These are phyloP conservation scores for Halophytophthora polymorphica DNA, from an alignment of 352 stramenopile species.

Conservation along the genomic window DNA sequence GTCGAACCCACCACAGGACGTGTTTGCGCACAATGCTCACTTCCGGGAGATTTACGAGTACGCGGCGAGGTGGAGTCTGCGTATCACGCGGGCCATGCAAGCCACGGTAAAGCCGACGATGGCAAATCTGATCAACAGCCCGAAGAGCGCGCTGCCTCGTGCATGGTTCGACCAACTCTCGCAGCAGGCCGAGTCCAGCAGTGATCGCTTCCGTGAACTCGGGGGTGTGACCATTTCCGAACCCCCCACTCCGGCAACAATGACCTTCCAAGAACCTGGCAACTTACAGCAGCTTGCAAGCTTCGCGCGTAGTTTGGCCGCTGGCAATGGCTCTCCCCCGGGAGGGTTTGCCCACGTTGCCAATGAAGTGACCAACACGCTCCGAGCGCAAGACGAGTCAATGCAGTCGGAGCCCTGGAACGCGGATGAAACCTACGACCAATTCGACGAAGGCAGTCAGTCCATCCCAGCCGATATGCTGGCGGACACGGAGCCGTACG, in stretches of 20 bases:
- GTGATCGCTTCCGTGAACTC: slow-evolving; percentile 42
- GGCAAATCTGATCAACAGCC: slow-evolving; percentile 58
- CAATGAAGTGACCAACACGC: slow-evolving; percentile 77
- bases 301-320: slow-evolving; percentile 61
- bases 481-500: slow-evolving; percentile 23
- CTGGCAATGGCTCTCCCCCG: slow-evolving; percentile 27
- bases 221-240: slow-evolving; percentile 25
- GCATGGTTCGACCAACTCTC: slow-evolving; percentile 79
- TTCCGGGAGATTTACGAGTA: slow-evolving; percentile 84
- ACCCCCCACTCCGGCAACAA: slow-evolving; percentile 18
- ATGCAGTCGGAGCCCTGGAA: slow-evolving; percentile 62
- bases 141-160: slow-evolving; percentile 66
- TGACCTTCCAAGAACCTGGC: slow-evolving; percentile 59
- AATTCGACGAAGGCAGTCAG: slow-evolving; percentile 55
- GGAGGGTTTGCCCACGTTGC: slow-evolving; percentile 38
- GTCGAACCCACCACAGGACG: slow-evolving; percentile 61
- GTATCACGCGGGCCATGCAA: slow-evolving; percentile 76
- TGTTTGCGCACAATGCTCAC: slow-evolving; percentile 78
- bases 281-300: slow-evolving; percentile 69
- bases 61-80: slow-evolving; percentile 69
- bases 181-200: slow-evolving; percentile 31
- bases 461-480: slow-evolving; percentile 61
- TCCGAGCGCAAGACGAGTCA: slow-evolving; percentile 34
- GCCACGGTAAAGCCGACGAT: slow-evolving; percentile 74
- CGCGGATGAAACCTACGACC: slow-evolving; percentile 61